phyloP scores from a whole-genome alignment of 2,329 filamentous ascomycete species.

The Cryphonectria parasitica region DNA sequence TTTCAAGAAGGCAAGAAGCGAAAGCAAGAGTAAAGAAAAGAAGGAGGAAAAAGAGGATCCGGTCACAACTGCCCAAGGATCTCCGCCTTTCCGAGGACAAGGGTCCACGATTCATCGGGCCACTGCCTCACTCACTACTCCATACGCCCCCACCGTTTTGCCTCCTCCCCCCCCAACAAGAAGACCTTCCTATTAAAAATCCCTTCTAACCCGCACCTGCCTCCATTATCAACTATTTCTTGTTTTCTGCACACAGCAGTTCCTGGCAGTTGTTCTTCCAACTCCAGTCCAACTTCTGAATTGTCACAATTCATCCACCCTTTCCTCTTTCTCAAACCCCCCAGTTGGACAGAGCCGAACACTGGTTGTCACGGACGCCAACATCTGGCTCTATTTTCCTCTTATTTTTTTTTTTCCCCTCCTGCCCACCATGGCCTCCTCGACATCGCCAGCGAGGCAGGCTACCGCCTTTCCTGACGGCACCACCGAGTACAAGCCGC shows the following conservation, averaged over 20 bases:
- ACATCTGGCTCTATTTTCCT: not conserved
- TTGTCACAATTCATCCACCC: not conserved
- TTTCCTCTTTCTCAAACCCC: not conserved
- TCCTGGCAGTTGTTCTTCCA: slow-evolving; percentile 8
- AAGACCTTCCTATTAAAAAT: slow-evolving; percentile 14
- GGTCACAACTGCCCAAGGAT: not conserved
- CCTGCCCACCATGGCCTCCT: slow-evolving; percentile 37
- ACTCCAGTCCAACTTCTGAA: not conserved
- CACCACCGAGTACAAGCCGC: slow-evolving; percentile 59
- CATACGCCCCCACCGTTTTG: slow-evolving; percentile 15
- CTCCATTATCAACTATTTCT: not conserved
- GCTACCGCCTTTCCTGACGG: slow-evolving; percentile 54
- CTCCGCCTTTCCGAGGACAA: slow-evolving; percentile 9
- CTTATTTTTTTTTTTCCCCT: not conserved
- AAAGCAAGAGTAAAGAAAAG: not conserved
- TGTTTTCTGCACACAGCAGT: slow-evolving; percentile 7
- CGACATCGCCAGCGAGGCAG: slow-evolving; percentile 43
- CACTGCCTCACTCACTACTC: slow-evolving; percentile 5
- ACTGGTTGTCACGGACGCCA: slow-evolving; percentile 14
- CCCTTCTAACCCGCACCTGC: slow-evolving; percentile 2
- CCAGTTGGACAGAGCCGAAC: slow-evolving; percentile 5
- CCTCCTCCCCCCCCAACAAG: slow-evolving; percentile 15
- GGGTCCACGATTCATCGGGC: slow-evolving; percentile 17
- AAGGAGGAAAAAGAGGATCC: not conserved
- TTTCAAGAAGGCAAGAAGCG: not conserved